Conservation (phyloP, 495 filamentous ascomycete species). For the Pyrenula massariospora region DNA sequence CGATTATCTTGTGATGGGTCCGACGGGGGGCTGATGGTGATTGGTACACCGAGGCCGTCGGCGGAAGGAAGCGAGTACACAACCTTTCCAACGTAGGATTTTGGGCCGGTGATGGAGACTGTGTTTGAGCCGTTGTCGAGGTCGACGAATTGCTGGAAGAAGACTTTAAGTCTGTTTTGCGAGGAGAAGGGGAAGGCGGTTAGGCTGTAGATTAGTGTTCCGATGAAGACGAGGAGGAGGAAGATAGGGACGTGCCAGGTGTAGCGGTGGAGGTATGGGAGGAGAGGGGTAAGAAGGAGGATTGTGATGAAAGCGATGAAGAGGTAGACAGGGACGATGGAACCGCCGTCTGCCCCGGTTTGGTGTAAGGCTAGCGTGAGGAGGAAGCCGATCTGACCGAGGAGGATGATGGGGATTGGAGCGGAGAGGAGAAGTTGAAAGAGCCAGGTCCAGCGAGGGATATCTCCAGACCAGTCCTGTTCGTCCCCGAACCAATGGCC, state of each 20-base stretch:
- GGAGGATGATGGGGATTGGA: conserved; percentile 62
- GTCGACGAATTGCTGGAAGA: conserved; percentile 73
- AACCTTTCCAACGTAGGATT: conserved; percentile 56
- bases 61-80: conserved; percentile 61
- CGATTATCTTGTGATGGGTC: conserved; percentile 15
- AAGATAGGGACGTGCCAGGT: conserved; percentile 72
- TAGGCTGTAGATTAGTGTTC: conserved; percentile 78
- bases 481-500: conserved; percentile 58
- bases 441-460: conserved; percentile 79
- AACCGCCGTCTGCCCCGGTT: conserved; percentile 69
- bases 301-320: conserved; percentile 53
- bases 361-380: conserved; percentile 60
- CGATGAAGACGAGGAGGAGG: conserved; percentile 59
- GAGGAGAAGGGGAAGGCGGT: conserved; percentile 79
- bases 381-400: conserved; percentile 65
- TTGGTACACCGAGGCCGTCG: conserved; percentile 38
- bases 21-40: not conserved
- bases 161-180: conserved; percentile 69
- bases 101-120: conserved; percentile 60
- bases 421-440: conserved; percentile 71
- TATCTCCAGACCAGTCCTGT: conserved; percentile 68
- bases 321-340: conserved; percentile 56
- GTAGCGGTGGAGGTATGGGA: conserved; percentile 79
- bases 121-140: conserved; percentile 58
- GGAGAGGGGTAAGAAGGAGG: conserved; percentile 63